Evolutionary conservation across 2,329 filamentous ascomycete species (phyloP).

Genomic region (Moelleriella libera): DNA sequence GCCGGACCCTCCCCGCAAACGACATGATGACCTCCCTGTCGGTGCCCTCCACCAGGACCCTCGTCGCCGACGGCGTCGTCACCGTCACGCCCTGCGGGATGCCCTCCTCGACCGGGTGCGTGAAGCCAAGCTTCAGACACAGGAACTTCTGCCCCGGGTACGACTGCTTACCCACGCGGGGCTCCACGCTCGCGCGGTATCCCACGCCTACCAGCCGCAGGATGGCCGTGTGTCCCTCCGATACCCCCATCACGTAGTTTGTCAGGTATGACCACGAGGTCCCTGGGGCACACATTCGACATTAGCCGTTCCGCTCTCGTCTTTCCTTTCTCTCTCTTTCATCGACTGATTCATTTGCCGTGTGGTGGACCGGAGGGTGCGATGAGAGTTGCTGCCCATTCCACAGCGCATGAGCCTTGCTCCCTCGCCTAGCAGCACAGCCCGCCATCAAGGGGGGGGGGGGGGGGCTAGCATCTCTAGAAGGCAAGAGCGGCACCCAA

Average conservation of each 20-base stretch:
- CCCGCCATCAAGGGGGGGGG: too few species aligned
- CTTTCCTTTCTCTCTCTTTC: neutral
- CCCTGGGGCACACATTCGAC: slow-evolving; percentile 32
- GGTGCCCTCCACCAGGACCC: slow-evolving; percentile 77
- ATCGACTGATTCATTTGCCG: neutral
- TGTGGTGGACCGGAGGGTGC: too few species aligned
- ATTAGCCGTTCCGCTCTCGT: too few species aligned
- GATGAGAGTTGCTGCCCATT: too few species aligned
- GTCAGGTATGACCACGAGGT: slow-evolving; percentile 82
- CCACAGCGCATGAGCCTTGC: too few species aligned
- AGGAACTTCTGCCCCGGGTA: slow-evolving; percentile 81
- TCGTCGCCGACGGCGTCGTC: slow-evolving; percentile 78
- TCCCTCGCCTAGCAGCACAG: too few species aligned
- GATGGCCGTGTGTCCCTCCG: slow-evolving; percentile 90
- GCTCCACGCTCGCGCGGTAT: slow-evolving; percentile 79
- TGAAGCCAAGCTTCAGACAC: slow-evolving; percentile 89
- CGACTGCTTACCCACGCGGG: slow-evolving; percentile 56
- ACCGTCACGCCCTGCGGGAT: slow-evolving; percentile 75
- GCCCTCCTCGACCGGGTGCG: slow-evolving; percentile 83
- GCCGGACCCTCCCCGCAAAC: slow-evolving; percentile 78
- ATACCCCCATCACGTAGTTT: slow-evolving; percentile 85
- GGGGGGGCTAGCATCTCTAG: too few species aligned
- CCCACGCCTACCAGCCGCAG: slow-evolving; percentile 88
- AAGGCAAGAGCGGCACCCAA: neutral
- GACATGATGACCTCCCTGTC: slow-evolving; percentile 79